phyloP scores from a whole-genome alignment of 129 eudicot genomes.

The Heracleum sosnowskyi region DNA sequence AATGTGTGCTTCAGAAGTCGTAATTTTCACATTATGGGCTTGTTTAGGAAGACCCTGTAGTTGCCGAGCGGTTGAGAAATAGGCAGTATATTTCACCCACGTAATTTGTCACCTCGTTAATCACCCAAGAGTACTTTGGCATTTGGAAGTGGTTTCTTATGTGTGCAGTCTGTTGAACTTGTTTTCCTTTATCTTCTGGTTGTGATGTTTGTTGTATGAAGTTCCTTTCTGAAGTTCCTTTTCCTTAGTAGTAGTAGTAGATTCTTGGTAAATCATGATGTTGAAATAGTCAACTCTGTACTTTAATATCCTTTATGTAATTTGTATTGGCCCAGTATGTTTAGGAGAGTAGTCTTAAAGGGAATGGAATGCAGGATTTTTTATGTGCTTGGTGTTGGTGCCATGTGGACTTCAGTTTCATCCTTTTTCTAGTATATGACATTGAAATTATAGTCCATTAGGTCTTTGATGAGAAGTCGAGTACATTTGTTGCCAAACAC shows the following conservation, averaged over 20 bases:
- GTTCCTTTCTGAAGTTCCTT: too few species aligned
- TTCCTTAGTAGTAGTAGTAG: neutral
- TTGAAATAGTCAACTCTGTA: neutral
- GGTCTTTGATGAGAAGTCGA: too few species aligned
- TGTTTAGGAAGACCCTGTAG: neutral
- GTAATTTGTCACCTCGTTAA: neutral
- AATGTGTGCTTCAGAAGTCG: constrained; percentile 43
- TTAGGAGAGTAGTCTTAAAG: neutral
- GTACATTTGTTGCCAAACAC: too few species aligned
- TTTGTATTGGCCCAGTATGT: neutral
- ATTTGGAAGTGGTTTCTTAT: neutral
- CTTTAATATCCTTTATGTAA: neutral
- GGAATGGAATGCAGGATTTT: neutral
- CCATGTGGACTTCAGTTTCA: too few species aligned
- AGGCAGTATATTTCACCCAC: neutral
- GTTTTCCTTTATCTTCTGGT: neutral
- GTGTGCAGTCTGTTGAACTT: neutral
- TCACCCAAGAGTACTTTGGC: neutral
- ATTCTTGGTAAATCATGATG: neutral
- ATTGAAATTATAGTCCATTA: too few species aligned
- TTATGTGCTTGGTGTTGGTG: neutral
- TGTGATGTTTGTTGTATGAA: neutral
- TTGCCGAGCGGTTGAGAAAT: neutral
- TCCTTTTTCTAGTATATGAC: too few species aligned
- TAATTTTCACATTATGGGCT: constrained; percentile 11